phyloP scores from a whole-genome alignment of 108 stramenopile genomes.

The Fistulifera pelliculosa region DNA sequence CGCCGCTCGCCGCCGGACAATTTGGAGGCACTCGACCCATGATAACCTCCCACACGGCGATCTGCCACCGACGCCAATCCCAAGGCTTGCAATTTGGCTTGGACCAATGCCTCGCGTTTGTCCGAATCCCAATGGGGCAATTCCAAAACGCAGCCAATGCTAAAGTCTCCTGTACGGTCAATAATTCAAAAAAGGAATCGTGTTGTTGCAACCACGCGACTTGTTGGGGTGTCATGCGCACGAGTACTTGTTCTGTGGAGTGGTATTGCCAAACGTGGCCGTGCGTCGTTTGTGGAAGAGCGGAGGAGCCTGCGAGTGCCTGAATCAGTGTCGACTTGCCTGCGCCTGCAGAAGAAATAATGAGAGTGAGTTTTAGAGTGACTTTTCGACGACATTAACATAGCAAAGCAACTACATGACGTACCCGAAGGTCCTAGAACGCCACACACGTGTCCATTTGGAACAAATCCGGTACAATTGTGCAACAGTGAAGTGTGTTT shows the following conservation, averaged over 20 bases:
- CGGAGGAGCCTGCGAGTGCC: slow-evolving; percentile 26
- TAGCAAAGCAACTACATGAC: too few relatives aligned
- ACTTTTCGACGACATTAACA: too few relatives aligned
- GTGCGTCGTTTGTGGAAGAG: slow-evolving; percentile 1
- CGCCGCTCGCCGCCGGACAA: slow-evolving; percentile 81
- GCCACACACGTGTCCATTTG: slow-evolving; percentile 1
- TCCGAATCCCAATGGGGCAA: slow-evolving; percentile 18
- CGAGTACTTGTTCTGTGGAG: background rate
- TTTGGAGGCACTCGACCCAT: slow-evolving; percentile 16
- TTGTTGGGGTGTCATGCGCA: slow-evolving; percentile 16
- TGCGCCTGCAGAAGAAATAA: slow-evolving; percentile 58
- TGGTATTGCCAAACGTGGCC: background rate
- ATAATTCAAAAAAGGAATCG: slow-evolving; percentile 71
- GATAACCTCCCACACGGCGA: slow-evolving; percentile 41
- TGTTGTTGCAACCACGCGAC: slow-evolving; percentile 76
- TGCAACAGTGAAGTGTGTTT: too few relatives aligned
- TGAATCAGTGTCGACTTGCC: slow-evolving; percentile 52
- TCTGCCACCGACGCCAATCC: slow-evolving; percentile 45
- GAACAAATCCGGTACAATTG: slow-evolving; percentile 2
- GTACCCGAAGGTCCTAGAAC: too few relatives aligned
- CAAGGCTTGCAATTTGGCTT: slow-evolving; percentile 37
- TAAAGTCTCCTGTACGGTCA: slow-evolving; percentile 72
- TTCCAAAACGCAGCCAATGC: slow-evolving; percentile 67
- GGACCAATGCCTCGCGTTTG: slow-evolving; percentile 30
- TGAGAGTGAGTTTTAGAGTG: too few relatives aligned